phyloP scores from a whole-genome alignment of 371 early-diverging fungal genomes.

The Syncephalastrum contaminatum region DNA sequence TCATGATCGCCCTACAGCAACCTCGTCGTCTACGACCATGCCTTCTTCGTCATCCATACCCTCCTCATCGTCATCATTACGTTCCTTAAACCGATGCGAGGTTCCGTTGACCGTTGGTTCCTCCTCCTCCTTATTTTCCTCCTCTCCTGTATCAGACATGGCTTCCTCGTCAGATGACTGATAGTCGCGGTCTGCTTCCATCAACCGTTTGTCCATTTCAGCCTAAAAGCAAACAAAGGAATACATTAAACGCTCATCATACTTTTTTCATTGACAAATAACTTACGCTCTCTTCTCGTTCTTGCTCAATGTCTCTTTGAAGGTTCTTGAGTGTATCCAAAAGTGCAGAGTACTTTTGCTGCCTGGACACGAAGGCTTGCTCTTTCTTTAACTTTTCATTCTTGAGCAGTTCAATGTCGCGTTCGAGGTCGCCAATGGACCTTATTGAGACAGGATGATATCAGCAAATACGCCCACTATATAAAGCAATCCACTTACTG shows the following conservation, averaged over 20 bases:
- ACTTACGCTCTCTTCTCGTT: slow-evolving; percentile 35
- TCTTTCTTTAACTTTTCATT: slow-evolving; percentile 32
- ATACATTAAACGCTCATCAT: neutral
- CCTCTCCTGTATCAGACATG: slow-evolving; percentile 2
- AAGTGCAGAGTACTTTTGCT: slow-evolving; percentile 25
- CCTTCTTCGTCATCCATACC: slow-evolving; percentile 24
- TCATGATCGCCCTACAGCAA: neutral
- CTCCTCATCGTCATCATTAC: slow-evolving; percentile 23
- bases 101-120: slow-evolving; percentile 1
- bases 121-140: slow-evolving; percentile 13
- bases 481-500: slow-evolving; percentile 32
- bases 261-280: neutral
- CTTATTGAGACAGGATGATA: slow-evolving; percentile 7
- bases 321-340: slow-evolving; percentile 27
- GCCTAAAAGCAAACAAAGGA: slow-evolving; percentile 16
- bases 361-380: slow-evolving; percentile 27
- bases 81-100: slow-evolving; percentile 23
- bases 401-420: slow-evolving; percentile 37
- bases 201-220: slow-evolving; percentile 30
- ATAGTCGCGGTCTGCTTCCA: slow-evolving; percentile 44
- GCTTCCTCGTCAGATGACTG: slow-evolving; percentile 40
- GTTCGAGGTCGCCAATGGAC: slow-evolving; percentile 30
- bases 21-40: slow-evolving; percentile 22
- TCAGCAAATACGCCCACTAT: neutral
- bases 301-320: slow-evolving; percentile 34